Evolutionary conservation across 345 rosid genomes (phyloP).

Genomic region (Acer yangbiense): DNA sequence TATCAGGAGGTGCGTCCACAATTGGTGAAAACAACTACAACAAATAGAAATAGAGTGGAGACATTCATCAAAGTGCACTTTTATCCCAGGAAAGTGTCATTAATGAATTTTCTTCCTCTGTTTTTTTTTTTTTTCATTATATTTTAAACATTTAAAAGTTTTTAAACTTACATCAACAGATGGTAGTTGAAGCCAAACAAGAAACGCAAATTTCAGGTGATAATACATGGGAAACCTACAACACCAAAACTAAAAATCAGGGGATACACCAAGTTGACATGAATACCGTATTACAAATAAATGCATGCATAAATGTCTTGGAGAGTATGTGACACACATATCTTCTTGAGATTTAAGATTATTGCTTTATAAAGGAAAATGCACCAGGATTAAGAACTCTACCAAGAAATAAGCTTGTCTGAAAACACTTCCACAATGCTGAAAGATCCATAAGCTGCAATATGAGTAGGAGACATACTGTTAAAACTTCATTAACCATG

Average conservation of each 20-base stretch:
- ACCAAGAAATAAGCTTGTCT: slow-evolving; percentile 54
- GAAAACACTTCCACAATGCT: slow-evolving; percentile 42
- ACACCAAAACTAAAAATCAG: neutral
- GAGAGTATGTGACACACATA: neutral
- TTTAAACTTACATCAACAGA: slow-evolving; percentile 33
- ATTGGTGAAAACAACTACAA: neutral
- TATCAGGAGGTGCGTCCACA: neutral
- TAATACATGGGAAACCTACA: slow-evolving; percentile 69
- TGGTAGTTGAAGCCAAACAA: slow-evolving; percentile 68
- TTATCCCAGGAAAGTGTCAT: neutral
- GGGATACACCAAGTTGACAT: neutral
- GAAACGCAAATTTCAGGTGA: slow-evolving; percentile 72
- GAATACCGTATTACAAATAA: neutral
- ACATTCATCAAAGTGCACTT: neutral
- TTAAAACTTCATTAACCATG: slow-evolving; percentile 4
- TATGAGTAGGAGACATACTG: neutral
- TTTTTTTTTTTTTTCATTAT: neutral
- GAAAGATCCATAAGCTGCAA: slow-evolving; percentile 58
- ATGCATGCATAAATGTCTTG: neutral
- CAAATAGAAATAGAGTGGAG: neutral
- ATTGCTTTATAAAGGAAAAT: neutral
- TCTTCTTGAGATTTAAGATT: neutral
- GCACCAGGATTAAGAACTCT: slow-evolving; percentile 13
- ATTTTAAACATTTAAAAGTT: neutral
- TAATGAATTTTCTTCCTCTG: neutral